Evolutionary conservation across 2,329 filamentous ascomycete genomes (phyloP), one percentile per base, ranked within the genome.

Genomic region (Mycogone perniciosa): DNA sequence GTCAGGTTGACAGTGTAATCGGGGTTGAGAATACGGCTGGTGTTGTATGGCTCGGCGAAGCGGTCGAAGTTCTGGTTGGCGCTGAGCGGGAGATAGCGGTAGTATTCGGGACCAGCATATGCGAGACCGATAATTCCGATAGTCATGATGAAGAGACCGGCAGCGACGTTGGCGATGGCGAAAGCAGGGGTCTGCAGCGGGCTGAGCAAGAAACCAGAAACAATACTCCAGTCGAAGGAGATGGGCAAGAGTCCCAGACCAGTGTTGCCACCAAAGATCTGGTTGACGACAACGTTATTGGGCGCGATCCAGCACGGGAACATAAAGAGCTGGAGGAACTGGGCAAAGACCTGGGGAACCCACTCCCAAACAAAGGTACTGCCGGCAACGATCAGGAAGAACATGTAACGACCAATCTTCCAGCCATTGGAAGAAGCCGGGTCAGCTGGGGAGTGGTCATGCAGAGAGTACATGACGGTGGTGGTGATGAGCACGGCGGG

Each of bases 201-300:
- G n/a, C 74, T 79, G 8, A 67, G 64, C 46, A 79, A 69, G 59
- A 77, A 84, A 8, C 76, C 80, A 1, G 76, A 74, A 52, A 84
- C 71, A 48, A 80, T 73, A 45, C 76, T 77, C 83, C 84, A 86
- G 65, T 86, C 83, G 51, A 87, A 81, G 0, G 82, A 84, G 10
- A 85, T 74, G 8, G 82, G 82, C 29, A 86, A 71, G 9, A 87
- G 66, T 0, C 78, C 81, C 4, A 86, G 67, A 1, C 83, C 82
- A 5, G 77, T 77, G 49, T 73, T 73, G 5, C 80, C 81, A 4
- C 83, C 83, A 52, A 86, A 86, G 6, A 86, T 60, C 60, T 86
- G 82, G 61, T 86, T 86, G 52, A 86, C 67, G 10, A 81, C 64
- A 2, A 80, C 68, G 54, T 78, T 84, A 33, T 82, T 72, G 2